Conservation (phyloP, 768 basidiomycete species). For the Mycena epipterygia region DNA sequence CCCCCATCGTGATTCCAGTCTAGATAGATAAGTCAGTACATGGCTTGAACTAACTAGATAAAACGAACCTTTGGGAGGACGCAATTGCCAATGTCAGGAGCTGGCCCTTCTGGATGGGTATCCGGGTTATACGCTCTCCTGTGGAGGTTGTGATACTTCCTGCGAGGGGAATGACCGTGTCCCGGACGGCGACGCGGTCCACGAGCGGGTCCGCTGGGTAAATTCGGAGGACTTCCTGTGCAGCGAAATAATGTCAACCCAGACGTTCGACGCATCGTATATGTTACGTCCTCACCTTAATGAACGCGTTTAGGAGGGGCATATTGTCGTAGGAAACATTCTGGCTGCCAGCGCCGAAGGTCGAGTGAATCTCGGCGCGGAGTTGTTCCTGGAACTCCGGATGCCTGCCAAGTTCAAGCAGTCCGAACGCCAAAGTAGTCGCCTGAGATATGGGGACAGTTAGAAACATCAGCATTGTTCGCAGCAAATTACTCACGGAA, state of each 20-base stretch:
- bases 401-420: conserved; percentile 19
- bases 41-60: too few relatives aligned
- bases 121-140: background rate
- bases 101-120: conserved; percentile 25
- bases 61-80: conserved; percentile 19
- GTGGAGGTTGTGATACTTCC: background rate
- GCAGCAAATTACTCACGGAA: background rate
- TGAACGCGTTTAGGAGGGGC: conserved; percentile 27
- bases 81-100: background rate
- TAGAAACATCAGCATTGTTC: background rate
- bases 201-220: conserved; percentile 16
- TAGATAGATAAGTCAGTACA: background rate
- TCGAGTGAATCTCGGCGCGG: conserved; percentile 17
- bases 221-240: conserved; percentile 24
- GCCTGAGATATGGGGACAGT: background rate
- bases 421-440: conserved; percentile 22
- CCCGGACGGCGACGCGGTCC: conserved; percentile 18
- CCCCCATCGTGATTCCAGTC: background rate
- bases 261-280: too few relatives aligned
- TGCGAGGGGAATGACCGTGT: conserved; percentile 17
- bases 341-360: background rate
- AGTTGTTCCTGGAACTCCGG: conserved; percentile 13
- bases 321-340: conserved; percentile 12
- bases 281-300: conserved; percentile 14
- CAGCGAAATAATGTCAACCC: background rate